A percentile compares a stretch with the other conserved stretches of the same genome.
These are phyloP conservation scores for Chloromonas sp. DNA, from an alignment of 163 green algal genomes.

Conservation along the genomic window DNA sequence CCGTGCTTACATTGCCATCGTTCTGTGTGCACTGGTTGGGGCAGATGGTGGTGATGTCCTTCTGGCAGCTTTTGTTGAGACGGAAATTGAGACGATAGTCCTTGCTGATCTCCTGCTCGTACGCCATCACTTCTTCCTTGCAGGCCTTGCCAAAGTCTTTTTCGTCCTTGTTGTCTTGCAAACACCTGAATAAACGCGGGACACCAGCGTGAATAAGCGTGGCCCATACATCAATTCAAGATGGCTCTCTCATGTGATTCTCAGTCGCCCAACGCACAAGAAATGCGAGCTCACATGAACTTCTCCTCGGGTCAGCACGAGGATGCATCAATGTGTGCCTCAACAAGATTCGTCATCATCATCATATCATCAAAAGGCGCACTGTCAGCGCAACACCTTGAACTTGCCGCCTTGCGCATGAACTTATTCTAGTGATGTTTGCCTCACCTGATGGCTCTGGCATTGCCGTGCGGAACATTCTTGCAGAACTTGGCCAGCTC, in stretches of 20 bases:
- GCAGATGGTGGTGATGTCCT: conserved; percentile 63
- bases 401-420: neutral
- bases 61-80: conserved; percentile 62
- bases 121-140: conserved; percentile 44
- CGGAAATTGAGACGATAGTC: conserved; percentile 84
- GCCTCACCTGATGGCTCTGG: conserved; percentile 52
- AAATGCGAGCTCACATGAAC: no score
- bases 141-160: conserved; percentile 52
- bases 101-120: conserved; percentile 37
- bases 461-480: conserved; percentile 59
- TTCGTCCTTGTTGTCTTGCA: conserved; percentile 43
- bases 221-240: no score
- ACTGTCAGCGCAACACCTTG: no score
- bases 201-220: neutral
- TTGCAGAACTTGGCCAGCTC: conserved; percentile 59
- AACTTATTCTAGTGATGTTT: neutral
- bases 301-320: no score
- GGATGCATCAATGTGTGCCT: no score
- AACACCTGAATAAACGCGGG: conserved; percentile 1
- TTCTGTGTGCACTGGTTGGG: conserved; percentile 42
- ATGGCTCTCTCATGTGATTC: no score
- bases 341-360: no score
- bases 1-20: conserved; percentile 25
- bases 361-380: no score
- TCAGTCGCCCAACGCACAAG: no score